Conservation (phyloP, 2,329 filamentous ascomycete genomes). For the Pseudocercospora fuligena region DNA sequence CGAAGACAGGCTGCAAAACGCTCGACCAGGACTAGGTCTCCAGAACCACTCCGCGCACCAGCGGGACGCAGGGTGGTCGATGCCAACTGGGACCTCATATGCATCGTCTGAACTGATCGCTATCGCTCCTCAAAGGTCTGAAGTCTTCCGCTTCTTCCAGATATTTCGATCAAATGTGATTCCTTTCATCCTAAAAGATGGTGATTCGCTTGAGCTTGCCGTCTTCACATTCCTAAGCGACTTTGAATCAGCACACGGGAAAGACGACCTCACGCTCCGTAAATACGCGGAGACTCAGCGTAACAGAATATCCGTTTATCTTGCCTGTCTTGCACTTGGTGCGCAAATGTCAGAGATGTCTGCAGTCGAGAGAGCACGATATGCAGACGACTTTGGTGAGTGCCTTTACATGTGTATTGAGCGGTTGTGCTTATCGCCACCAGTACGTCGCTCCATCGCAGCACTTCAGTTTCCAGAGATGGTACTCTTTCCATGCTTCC, state of each 20-base stretch:
- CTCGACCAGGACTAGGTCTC: neutral
- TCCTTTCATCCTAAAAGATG: neutral
- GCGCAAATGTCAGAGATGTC: slow-evolving; percentile 4
- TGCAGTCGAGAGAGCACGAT: neutral
- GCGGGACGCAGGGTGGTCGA: neutral
- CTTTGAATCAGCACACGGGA: neutral
- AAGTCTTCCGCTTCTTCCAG: neutral
- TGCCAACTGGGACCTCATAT: neutral
- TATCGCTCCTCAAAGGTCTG: neutral
- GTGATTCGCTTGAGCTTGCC: neutral
- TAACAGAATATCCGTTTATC: neutral
- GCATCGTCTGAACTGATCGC: neutral
- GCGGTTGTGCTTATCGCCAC: neutral
- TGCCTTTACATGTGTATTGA: neutral
- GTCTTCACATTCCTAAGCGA: neutral
- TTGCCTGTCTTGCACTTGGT: neutral
- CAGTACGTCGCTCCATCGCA: slow-evolving; percentile 1
- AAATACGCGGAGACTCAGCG: neutral
- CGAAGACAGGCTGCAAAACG: neutral
- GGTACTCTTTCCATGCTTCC: neutral
- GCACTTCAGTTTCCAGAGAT: neutral
- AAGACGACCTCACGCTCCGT: neutral
- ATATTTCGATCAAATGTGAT: neutral
- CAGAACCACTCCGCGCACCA: neutral
- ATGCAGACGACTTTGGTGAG: neutral